Base-by-base conservation (phyloP, 495 filamentous ascomycete genomes). In the Pseudoneurospora amorphoporcata region DNA sequence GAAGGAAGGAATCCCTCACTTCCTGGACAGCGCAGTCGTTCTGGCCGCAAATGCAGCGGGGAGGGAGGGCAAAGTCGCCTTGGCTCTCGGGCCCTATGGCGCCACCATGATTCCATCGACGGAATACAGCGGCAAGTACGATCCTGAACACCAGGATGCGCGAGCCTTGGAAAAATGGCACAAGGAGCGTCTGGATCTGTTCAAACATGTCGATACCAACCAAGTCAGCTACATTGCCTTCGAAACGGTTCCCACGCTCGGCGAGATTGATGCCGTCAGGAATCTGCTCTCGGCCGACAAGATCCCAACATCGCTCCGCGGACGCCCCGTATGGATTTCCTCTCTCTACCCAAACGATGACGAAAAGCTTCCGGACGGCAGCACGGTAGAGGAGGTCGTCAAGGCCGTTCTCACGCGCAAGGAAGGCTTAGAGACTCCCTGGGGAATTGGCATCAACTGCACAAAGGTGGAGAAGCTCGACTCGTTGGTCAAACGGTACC, bases 361-460 rank as follows among this genome's bases (percentile, higher is more conserved):
- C 39, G 78, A 81, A 68, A 76, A 68, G 9, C 78, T 87, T 19
- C 86, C 86, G 0, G 86, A 87, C 74, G 85, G 84, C 9, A 82
- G 75, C 69, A 45, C 53, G 8, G 76, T 86, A 16, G 78, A 84
- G 47, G 82, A 87, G 68, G 85, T 85, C 68, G 84, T 88, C 32
- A 74, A 75, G 9, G 78, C 76, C 1, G 78, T 88, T 73, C 77
- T 88, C 6, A 80, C 77, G 37, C 77, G 75, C 8, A 72, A 78
- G 14, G 68, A 73, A 65, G 73, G 76, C 0, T 42, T 68, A 9
- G 39, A 68, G 16, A 70, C 77, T 4, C 89, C 90, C 0, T 89
- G 86, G 86, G 89, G 87, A 0, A 84, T 92, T 65, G 90, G 90
- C 1, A 84, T 91, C 71, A 92, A 92, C 77, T 92, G 90, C 77